These are phyloP conservation scores for Talaromyces thailandensis DNA, from an alignment of 495 filamentous ascomycete genomes.

Conservation along the genomic window DNA sequence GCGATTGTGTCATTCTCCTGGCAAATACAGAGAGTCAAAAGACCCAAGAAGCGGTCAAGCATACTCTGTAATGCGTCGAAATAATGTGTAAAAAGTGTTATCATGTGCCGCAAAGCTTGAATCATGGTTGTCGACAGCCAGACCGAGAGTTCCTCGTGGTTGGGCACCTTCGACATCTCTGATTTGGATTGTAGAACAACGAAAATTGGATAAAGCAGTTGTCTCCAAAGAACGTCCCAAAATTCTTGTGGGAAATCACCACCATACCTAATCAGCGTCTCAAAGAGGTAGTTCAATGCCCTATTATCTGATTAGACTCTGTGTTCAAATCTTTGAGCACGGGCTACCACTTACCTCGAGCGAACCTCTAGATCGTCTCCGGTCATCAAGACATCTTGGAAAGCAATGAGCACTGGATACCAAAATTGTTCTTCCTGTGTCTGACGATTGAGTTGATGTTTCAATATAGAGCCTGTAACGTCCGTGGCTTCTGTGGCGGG, in stretches of 20 bases:
- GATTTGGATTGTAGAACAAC: constrained; percentile 93
- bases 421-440: constrained; percentile 95
- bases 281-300: constrained; percentile 92
- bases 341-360: constrained; percentile 42
- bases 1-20: constrained; percentile 99
- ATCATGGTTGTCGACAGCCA: constrained; percentile 99
- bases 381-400: constrained; percentile 98
- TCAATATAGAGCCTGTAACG: constrained; percentile 36
- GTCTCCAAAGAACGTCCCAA: constrained; percentile 97
- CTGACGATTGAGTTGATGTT: constrained; percentile 41
- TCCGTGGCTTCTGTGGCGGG: constrained; percentile 30
- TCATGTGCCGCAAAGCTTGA: constrained; percentile 95
- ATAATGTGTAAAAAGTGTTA: constrained; percentile 96
- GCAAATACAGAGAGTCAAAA: constrained; percentile 91
- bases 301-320: constrained; percentile 29
- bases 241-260: constrained; percentile 89
- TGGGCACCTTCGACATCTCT: constrained; percentile 87
- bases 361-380: constrained; percentile 97
- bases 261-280: constrained; percentile 80
- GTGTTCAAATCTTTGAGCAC: not conserved
- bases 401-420: constrained; percentile 96
- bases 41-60: constrained; percentile 88
- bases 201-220: constrained; percentile 95
- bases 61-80: constrained; percentile 94
- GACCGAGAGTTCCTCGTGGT: constrained; percentile 93